Base-by-base conservation (phyloP, 129 eudicot genomes). In the Oenanthe sinensis region DNA sequence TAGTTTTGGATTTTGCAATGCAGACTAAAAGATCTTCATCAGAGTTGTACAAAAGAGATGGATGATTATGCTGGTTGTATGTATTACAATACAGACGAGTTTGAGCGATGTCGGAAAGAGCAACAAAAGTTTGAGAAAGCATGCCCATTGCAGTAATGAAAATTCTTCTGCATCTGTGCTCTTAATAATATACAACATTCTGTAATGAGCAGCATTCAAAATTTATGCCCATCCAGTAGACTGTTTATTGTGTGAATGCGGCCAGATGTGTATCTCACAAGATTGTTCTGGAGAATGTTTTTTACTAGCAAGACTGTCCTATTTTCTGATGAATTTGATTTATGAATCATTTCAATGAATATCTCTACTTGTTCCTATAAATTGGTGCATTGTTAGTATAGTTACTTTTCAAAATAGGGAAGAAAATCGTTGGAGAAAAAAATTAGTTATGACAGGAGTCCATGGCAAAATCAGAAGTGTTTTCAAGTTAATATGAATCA, bases 41-140 rank as follows among this genome's bases (percentile, higher is more conserved):
- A 93, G 82, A 88, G 69, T 77, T 93, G 98, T 87, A 88, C 89
- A 46, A 89, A 89, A 79, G 98, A 93, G 86, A 86, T 89, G 88
- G 96, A 93, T 81, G 83, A 91, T 36, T 93, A 91, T 77, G 88
- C 89, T 9, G 89, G 96, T 33, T 91, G 98, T 86, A 89, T 94
- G 98, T 94, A 94, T 78, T 91, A 94, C 86, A 87, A 91, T 71
- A 94, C 98, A 6, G 92, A 94, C 40, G 98, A 94, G 82, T 94
- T 91, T 86, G 98, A 94, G 10, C 52, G 87, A 60, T 94, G 98
- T 55, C 91, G 97, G 82, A 87, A 89, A 76, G 92, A 94, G 80
- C 97, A 94, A 68, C 82, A 89, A 68, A 96, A 84, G 43, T 94
- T 94, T 16, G 97, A 94, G 91, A 94, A 94, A 82, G 90, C 96